Percentiles rank a stretch among this genome's conserved stretches.
These are phyloP conservation scores for Ustilago cynodontis DNA, from an alignment of 1,284 basidiomycete genomes.

Conservation along the genomic window DNA sequence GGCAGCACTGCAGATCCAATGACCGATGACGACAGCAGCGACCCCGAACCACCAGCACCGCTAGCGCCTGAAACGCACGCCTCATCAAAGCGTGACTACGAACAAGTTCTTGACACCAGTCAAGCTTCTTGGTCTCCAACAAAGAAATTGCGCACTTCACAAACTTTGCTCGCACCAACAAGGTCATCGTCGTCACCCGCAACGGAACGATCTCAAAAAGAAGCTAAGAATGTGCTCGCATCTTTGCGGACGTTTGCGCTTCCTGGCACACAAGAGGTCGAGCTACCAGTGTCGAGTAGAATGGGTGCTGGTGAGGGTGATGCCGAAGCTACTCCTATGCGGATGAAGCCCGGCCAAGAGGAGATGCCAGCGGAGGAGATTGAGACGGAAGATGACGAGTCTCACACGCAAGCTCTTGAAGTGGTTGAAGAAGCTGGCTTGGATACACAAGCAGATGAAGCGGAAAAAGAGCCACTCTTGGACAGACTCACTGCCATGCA, in stretches of 20 bases:
- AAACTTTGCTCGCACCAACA: neutral
- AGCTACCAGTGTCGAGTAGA: slow-evolving; percentile 16
- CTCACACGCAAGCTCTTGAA: neutral
- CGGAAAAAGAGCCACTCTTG: slow-evolving; percentile 8
- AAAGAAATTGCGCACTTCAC: slow-evolving; percentile 19
- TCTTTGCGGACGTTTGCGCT: slow-evolving; percentile 27
- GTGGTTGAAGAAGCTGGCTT: neutral
- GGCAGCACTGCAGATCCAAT: neutral
- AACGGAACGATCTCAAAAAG: neutral
- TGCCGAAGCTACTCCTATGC: slow-evolving; percentile 14
- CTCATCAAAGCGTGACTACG: slow-evolving; percentile 43
- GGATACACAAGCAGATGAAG: neutral
- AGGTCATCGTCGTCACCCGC: neutral
- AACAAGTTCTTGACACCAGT: slow-evolving; percentile 41
- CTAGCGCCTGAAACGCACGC: neutral
- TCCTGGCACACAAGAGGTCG: slow-evolving; percentile 13
- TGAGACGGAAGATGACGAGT: neutral
- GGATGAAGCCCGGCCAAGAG: neutral
- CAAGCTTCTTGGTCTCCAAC: slow-evolving; percentile 33
- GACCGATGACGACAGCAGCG: slow-evolving; percentile 25
- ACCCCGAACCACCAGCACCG: slow-evolving; percentile 19
- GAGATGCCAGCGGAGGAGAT: slow-evolving; percentile 4
- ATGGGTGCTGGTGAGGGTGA: slow-evolving; percentile 22
- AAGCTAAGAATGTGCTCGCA: slow-evolving; percentile 15
- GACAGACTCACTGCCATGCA: slow-evolving; percentile 15